Conservation (phyloP, 2,329 filamentous ascomycete species). For the Colletotrichum graminicola region DNA sequence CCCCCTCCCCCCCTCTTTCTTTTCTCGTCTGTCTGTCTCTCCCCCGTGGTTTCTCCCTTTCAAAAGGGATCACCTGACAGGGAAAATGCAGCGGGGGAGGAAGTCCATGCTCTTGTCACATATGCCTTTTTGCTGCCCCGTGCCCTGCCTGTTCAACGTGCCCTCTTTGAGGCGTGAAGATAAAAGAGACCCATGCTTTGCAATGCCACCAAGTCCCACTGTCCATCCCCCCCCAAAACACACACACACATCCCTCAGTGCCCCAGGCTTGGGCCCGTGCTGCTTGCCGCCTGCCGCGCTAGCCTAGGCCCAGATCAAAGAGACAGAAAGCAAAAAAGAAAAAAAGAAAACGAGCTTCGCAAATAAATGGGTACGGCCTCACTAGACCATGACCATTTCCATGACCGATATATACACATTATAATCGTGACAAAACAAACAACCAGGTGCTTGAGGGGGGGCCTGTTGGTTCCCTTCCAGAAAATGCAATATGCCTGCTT, state of each 20-base stretch:
- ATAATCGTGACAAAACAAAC: conserved; percentile 24
- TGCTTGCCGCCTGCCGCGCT: neutral
- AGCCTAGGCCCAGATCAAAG: neutral
- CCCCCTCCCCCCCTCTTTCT: too few relatives aligned
- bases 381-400: neutral
- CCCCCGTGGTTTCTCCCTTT: neutral
- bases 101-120: neutral
- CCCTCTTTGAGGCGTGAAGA: conserved; percentile 1
- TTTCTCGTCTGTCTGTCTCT: neutral
- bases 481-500: conserved; percentile 40
- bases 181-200: conserved; percentile 4
- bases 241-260: neutral
- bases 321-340: neutral
- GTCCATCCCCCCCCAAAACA: neutral
- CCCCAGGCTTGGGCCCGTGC: conserved; percentile 4
- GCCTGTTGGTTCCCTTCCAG: conserved; percentile 36
- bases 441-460: conserved; percentile 17
- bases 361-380: conserved; percentile 3
- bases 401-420: conserved; percentile 33
- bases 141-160: neutral
- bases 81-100: neutral
- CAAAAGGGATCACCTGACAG: neutral
- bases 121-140: neutral
- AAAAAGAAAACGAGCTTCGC: neutral
- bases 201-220: neutral